Evolutionary conservation across 768 basidiomycete species (phyloP).

Genomic region (Boletus insuetus): DNA sequence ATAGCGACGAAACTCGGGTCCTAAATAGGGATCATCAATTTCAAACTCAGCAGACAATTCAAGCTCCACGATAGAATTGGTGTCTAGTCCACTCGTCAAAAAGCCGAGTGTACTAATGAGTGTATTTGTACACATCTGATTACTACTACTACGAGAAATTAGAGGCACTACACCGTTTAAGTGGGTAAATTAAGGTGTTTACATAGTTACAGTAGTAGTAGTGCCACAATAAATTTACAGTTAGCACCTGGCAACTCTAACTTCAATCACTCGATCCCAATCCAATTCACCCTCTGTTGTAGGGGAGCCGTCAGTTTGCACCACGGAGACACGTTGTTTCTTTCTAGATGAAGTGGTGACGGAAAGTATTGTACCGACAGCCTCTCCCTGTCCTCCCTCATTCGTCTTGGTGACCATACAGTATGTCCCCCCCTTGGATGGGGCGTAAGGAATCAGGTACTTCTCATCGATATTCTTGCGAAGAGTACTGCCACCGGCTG

Average conservation of each 20-base stretch:
- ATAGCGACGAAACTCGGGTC: too few species aligned
- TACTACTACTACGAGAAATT: too few species aligned
- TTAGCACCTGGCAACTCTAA: not conserved
- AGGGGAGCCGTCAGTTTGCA: not conserved
- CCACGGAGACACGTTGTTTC: not conserved
- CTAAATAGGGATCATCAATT: too few species aligned
- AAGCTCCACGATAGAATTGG: too few species aligned
- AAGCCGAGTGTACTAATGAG: too few species aligned
- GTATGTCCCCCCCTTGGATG: not conserved
- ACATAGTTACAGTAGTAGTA: too few species aligned
- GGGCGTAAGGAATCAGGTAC: not conserved
- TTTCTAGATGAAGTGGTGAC: not conserved
- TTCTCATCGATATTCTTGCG: not conserved
- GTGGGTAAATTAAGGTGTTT: too few species aligned
- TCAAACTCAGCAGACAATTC: too few species aligned
- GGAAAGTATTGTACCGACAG: not conserved
- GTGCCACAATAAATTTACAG: too few species aligned
- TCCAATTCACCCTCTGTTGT: not conserved
- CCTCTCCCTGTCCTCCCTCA: not conserved
- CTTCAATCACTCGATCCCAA: not conserved
- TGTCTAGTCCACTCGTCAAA: too few species aligned
- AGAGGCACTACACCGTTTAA: too few species aligned
- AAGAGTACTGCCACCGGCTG: not conserved
- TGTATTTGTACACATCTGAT: too few species aligned
- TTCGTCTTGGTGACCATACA: not conserved